phyloP scores from a whole-genome alignment of 495 filamentous ascomycete species.

The Echria macrotheca region DNA sequence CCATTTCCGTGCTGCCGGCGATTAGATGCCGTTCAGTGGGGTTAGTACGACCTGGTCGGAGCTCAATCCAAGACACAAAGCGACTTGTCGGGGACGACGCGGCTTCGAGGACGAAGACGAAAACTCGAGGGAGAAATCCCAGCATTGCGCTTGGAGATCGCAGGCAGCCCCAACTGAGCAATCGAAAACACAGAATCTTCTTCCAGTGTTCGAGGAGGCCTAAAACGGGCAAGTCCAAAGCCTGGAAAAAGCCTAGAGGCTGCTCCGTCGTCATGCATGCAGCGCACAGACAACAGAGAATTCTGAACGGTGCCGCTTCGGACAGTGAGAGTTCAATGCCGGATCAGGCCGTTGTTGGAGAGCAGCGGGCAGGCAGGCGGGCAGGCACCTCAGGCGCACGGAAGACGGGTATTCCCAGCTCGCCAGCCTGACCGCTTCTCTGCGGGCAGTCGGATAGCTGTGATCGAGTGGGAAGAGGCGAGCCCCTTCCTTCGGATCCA shows the following conservation, averaged over 20 bases:
- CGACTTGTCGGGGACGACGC: not conserved
- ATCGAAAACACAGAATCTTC: not conserved
- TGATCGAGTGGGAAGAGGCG: too few relatives aligned
- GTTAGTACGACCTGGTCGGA: slow-evolving; percentile 7
- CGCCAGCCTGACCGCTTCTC: slow-evolving; percentile 7
- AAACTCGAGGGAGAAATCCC: not conserved
- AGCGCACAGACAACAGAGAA: slow-evolving; percentile 23
- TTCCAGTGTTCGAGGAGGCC: slow-evolving; percentile 13
- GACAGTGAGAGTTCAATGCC: slow-evolving; percentile 25
- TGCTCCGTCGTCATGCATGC: slow-evolving; percentile 26
- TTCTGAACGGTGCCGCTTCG: slow-evolving; percentile 19
- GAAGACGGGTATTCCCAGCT: too few relatives aligned
- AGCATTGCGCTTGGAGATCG: not conserved
- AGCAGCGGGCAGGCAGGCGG: slow-evolving; percentile 3
- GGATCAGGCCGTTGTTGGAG: slow-evolving; percentile 19
- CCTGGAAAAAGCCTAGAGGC: slow-evolving; percentile 19
- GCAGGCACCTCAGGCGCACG: too few relatives aligned
- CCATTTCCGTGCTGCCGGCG: slow-evolving; percentile 24
- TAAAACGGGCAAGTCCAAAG: slow-evolving; percentile 8
- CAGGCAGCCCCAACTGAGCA: not conserved
- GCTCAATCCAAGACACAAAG: slow-evolving; percentile 1
- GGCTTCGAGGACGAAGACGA: not conserved
- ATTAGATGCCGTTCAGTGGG: slow-evolving; percentile 4
- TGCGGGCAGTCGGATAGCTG: not conserved
- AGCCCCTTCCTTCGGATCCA: too few relatives aligned